phyloP scores from a whole-genome alignment of 2,329 filamentous ascomycete species.

The Aspergillus sergii region DNA sequence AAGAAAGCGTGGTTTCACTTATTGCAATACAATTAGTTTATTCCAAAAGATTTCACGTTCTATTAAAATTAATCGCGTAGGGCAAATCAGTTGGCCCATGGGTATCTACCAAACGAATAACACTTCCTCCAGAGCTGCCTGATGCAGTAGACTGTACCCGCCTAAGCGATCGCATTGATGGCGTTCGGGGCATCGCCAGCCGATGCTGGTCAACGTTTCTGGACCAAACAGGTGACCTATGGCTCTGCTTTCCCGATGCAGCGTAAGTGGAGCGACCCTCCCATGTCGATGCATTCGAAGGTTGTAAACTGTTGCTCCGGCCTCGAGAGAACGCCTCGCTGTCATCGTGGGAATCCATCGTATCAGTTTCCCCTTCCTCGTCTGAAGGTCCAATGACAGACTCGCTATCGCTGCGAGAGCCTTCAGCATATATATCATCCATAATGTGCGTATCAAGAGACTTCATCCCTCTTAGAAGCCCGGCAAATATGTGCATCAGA shows the following conservation, averaged over 20 bases:
- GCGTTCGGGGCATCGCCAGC: slow-evolving; percentile 28
- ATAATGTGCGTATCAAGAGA: slow-evolving; percentile 61
- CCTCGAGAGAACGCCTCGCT: slow-evolving; percentile 24
- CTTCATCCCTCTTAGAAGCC: slow-evolving; percentile 75
- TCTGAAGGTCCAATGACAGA: slow-evolving; percentile 43
- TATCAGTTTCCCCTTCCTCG: slow-evolving; percentile 44
- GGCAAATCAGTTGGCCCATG: slow-evolving; percentile 34
- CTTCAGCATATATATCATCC: slow-evolving; percentile 34
- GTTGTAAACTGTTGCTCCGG: slow-evolving; percentile 29
- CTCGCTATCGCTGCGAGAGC: slow-evolving; percentile 29
- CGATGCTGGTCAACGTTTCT: slow-evolving; percentile 15
- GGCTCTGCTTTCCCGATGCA: slow-evolving; percentile 26
- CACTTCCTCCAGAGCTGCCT: slow-evolving; percentile 39
- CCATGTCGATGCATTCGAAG: slow-evolving; percentile 32
- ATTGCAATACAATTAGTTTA: not conserved
- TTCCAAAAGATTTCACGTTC: not conserved
- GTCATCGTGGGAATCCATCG: slow-evolving; percentile 28
- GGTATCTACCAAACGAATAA: slow-evolving; percentile 41
- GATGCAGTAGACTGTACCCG: slow-evolving; percentile 37
- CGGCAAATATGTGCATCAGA: slow-evolving; percentile 83
- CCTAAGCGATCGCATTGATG: slow-evolving; percentile 40
- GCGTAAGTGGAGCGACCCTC: slow-evolving; percentile 34
- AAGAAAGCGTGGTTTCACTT: not conserved
- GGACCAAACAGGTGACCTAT: slow-evolving; percentile 21
- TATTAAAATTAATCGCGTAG: slow-evolving; percentile 33